Evolutionary conservation across 2,329 filamentous ascomycete genomes (phyloP), one percentile per base, ranked within the genome.

Genomic region (Fusarium euwallaceae): DNA sequence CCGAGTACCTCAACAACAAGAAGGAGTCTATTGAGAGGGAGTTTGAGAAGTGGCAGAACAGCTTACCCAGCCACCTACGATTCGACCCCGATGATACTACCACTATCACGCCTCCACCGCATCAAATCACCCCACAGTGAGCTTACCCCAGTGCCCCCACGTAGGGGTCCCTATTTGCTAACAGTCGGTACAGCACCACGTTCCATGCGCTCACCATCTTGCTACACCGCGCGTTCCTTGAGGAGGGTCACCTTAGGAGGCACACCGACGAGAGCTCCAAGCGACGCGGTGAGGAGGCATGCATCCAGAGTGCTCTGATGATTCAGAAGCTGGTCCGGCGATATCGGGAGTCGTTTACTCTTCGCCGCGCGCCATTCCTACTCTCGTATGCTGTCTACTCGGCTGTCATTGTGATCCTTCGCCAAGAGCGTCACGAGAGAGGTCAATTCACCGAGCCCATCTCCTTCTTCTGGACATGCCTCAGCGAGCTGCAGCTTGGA

Each of bases 151-250:
- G 20, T 48, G 12, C 37, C 14, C 10, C 7, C n/a, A 60, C 55
- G 61, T 17, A 20, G 24, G 51, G 8, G n/a, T 53, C 48, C 9
- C 6, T 8, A 1, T 14, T 66, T 61, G 16, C 72, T 78, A 48
- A 76, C 36, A 53, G 32, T 48, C 58, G 56, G 1, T 34, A 16
- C 53, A 75, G 80, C 36, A 80, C 80, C 17, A 82, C 80, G 9
- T 87, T 85, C 70, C 79, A 86, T 68, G 82, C 84, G 6, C 80
- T 87, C 14, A 80, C 82, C 11, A 86, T 87, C 55, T 78, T 87
- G 0, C 80, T 87, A 11, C 84, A 87, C 66, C 83, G 85, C 1
- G 84, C 86, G 1, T 86, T 87, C 71, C 80, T 86, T 0, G 81
- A 81, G 32, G 76, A 80, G 32, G 80, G 80, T 37, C 79, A 81